phyloP scores from a whole-genome alignment of 306 rosid species.

The Sesbania bispinosa region DNA sequence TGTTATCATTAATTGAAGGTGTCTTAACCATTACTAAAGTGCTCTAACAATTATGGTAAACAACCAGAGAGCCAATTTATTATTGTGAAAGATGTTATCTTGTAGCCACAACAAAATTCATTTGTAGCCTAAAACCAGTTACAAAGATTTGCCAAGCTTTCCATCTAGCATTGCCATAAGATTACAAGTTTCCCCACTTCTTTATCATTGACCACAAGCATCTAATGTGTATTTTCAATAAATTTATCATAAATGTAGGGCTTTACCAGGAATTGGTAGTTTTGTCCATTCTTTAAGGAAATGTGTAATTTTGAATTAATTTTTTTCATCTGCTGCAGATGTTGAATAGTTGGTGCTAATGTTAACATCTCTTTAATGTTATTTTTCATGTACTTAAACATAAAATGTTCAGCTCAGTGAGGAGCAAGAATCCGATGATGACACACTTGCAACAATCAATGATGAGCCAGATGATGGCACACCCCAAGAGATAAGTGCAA shows the following conservation, averaged over 20 bases:
- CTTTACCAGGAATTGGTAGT: neutral
- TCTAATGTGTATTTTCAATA: neutral
- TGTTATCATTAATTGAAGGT: neutral
- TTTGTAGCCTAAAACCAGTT: neutral
- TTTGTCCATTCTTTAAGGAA: neutral
- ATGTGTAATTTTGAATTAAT: slow-evolving; percentile 6
- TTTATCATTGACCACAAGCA: neutral
- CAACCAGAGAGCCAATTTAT: neutral
- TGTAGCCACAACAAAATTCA: too few relatives aligned
- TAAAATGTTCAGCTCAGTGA: slow-evolving; percentile 26
- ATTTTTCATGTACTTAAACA: slow-evolving; percentile 23
- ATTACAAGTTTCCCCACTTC: neutral
- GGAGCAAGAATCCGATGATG: slow-evolving; percentile 29
- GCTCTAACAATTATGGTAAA: neutral
- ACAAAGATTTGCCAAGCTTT: neutral
- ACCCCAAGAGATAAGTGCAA: slow-evolving; percentile 16
- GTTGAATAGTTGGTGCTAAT: neutral
- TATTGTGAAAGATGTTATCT: slow-evolving; percentile 15
- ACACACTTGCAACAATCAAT: slow-evolving; percentile 10
- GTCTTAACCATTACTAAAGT: neutral
- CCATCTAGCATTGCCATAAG: neutral
- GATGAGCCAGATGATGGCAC: slow-evolving; percentile 5
- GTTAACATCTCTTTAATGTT: slow-evolving; percentile 8
- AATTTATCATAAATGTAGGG: neutral
- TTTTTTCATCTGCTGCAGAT: slow-evolving; percentile 17